These are phyloP conservation scores for Penicillium maclennaniae DNA, from an alignment of 495 filamentous ascomycete species.

Conservation along the genomic window DNA sequence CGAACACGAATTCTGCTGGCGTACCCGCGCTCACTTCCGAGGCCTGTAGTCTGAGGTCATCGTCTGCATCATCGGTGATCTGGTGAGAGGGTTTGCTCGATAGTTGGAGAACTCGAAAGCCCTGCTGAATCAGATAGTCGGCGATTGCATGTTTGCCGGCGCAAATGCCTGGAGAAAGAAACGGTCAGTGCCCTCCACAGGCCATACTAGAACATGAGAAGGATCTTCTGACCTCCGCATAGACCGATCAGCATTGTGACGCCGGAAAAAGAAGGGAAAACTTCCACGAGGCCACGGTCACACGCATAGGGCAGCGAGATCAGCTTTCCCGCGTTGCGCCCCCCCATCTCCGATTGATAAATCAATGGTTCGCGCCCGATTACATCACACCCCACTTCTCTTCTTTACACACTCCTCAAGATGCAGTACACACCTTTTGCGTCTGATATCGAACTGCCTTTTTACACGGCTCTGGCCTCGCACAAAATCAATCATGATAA, in stretches of 20 bases:
- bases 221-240: constrained; percentile 67
- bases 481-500: constrained; percentile 96
- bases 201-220: background rate
- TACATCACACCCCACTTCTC: constrained; percentile 11
- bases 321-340: background rate
- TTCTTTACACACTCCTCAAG: constrained; percentile 2
- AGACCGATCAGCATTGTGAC: constrained; percentile 83
- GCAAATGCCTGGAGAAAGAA: constrained; percentile 64
- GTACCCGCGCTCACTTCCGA: constrained; percentile 23
- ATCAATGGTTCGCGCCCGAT: constrained; percentile 1
- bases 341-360: background rate
- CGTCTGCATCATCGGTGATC: constrained; percentile 26
- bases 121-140: constrained; percentile 72
- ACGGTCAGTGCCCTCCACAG: constrained; percentile 10
- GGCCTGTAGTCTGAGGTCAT: constrained; percentile 29
- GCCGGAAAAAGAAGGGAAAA: background rate
- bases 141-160: constrained; percentile 86
- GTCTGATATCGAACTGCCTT: constrained; percentile 91
- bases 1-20: constrained; percentile 46
- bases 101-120: constrained; percentile 54
- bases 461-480: constrained; percentile 83
- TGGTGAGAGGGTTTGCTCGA: constrained; percentile 13
- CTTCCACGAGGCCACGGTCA: constrained; percentile 1
- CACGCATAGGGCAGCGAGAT: constrained; percentile 5
- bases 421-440: constrained; percentile 77